Base-by-base conservation (phyloP, 129 eudicot genomes). In the Dittrichia graveolens region DNA sequence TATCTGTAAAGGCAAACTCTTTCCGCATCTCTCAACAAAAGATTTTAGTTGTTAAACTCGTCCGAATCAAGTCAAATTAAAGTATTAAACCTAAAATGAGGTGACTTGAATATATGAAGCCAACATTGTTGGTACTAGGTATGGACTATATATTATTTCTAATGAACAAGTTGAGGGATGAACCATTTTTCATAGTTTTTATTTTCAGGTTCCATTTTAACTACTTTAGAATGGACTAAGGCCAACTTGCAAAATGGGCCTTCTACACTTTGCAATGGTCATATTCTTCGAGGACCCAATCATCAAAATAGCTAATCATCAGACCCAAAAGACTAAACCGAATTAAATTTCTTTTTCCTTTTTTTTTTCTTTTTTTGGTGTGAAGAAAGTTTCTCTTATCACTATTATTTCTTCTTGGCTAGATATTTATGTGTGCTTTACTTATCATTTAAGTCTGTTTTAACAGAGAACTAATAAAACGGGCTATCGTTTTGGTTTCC, bases 301-400 rank as follows among this genome's bases (percentile, higher is more conserved):
- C 66, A 61, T 31, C 45, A 61, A 13, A 61, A 61, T 61, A 39
- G 66, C 66, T 61, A 37, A 15, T 38, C 45, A 61, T 59, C 44
- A 0, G 8, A 14, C 65, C 65, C 65, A 59, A 59, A 58, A 59
- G 65, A 59, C 65, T 34, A 34, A 0, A 24, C 31, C 2, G 31
- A 24, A 0, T 24, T 24, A 2, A 24, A 24, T 47, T 43, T 6
- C 3, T 24, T 44, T 15, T 65, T 65, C n/a, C n/a, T n/a, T n/a
- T n/a, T n/a, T n/a, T n/a, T n/a, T n/a, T n/a, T n/a, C n/a, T 55
- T 50, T 49, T 12, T 16, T 13, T n/a, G 59, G 44, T 4, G 60
- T 49, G 31, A 16, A 67, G 47, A 14, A 49, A 48, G 8, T 35
- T 67, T 67, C 14, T 50, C 34, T 48, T n/a, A 67, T 67, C 59